These are phyloP conservation scores for Solanum sitiens DNA, from an alignment of 257 asterid species.

Conservation along the genomic window DNA sequence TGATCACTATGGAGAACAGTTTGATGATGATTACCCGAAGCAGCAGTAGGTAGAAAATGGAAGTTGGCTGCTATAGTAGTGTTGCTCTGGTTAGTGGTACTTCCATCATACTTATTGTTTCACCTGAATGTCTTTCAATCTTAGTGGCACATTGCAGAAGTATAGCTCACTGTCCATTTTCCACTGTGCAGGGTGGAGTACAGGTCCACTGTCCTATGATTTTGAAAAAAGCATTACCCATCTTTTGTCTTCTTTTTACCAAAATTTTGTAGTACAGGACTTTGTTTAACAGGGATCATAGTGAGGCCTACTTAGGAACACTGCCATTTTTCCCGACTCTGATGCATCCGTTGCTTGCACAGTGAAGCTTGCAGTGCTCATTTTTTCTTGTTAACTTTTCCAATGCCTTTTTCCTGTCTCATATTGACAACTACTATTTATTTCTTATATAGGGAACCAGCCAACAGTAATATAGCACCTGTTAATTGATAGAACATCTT, in stretches of 20 bases:
- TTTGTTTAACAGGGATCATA: background rate
- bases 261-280: background rate
- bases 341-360: background rate
- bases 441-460: background rate
- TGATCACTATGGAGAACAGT: constrained; percentile 19
- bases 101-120: constrained; percentile 17
- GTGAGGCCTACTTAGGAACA: background rate
- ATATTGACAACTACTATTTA: background rate
- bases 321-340: background rate
- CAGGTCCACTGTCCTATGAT: constrained; percentile 43
- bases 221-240: constrained; percentile 17
- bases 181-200: constrained; percentile 59
- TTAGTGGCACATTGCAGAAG: constrained; percentile 17
- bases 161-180: constrained; percentile 66
- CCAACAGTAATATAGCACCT: background rate
- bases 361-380: background rate
- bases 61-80: constrained; percentile 15
- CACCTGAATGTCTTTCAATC: background rate
- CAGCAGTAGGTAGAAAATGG: constrained; percentile 34
- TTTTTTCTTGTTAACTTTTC: background rate
- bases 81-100: background rate
- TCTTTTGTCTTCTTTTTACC: constrained; percentile 20
- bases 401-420: background rate
- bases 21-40: constrained; percentile 17
- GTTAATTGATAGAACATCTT: background rate